Conservation (phyloP, 441 rosid species). For the Adansonia rubrostipa region DNA sequence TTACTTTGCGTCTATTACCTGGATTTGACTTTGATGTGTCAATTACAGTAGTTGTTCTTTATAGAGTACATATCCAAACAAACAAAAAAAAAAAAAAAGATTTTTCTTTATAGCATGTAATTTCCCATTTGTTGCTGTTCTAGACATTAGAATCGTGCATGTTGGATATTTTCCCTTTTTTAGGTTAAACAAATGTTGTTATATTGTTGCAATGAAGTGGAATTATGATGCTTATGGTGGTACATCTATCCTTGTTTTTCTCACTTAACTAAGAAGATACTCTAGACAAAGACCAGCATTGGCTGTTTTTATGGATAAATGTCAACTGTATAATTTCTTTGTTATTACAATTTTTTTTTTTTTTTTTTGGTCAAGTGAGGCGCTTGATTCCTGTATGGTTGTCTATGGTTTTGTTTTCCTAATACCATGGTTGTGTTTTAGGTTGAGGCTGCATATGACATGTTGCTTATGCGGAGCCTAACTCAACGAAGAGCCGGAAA, state of each 20-base stretch:
- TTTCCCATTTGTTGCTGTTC: conserved; percentile 1
- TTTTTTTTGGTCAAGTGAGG: neutral
- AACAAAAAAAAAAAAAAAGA: neutral
- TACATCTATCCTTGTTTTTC: neutral
- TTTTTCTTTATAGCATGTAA: neutral
- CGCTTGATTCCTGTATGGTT: neutral
- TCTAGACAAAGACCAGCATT: neutral
- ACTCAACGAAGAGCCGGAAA: conserved; percentile 91
- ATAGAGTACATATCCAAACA: neutral
- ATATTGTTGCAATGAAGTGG: neutral
- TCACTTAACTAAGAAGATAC: conserved; percentile 17
- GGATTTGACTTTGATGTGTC: neutral
- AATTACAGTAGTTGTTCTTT: neutral
- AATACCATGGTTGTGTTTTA: conserved; percentile 30
- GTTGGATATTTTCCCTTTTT: neutral
- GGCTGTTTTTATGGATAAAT: neutral
- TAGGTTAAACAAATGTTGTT: neutral
- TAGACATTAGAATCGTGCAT: neutral
- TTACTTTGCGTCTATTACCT: neutral
- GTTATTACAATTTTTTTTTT: neutral
- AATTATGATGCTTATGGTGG: conserved; percentile 10
- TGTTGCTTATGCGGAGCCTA: conserved; percentile 94
- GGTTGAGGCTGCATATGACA: conserved; percentile 97
- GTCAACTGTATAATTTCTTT: neutral
- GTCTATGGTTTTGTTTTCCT: conserved; percentile 15